Evolutionary conservation across 2,329 filamentous ascomycete genomes (phyloP).

Genomic region (Fusarium sp.): DNA sequence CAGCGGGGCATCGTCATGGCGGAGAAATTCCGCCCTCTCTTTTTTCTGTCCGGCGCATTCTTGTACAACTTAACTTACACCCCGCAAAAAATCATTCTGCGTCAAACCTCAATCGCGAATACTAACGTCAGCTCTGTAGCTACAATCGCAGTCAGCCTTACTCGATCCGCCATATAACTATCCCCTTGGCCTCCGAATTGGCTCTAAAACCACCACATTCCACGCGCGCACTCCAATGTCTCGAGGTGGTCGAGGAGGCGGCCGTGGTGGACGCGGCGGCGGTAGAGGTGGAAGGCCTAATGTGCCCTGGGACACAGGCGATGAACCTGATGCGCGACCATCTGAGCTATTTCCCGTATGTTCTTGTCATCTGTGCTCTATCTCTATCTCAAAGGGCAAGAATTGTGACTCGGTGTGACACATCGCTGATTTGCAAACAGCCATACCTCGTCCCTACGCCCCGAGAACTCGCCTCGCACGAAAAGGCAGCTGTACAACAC

Average conservation of each 20-base stretch:
- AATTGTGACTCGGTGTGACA: not conserved
- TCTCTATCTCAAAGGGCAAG: not conserved
- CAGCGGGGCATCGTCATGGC: conserved; percentile 28
- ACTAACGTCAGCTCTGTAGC: not conserved
- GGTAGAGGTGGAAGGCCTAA: conserved; percentile 57
- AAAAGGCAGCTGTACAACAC: conserved; percentile 59
- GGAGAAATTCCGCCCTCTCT: conserved; percentile 33
- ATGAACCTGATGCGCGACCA: conserved; percentile 65
- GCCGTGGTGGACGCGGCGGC: conserved; percentile 60
- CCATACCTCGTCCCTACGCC: conserved; percentile 60
- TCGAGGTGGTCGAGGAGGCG: conserved; percentile 62
- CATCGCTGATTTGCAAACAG: conserved; percentile 45
- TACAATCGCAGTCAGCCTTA: not conserved
- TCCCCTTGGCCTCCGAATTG: not conserved
- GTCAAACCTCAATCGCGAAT: conserved; percentile 23
- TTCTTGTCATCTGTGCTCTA: not conserved
- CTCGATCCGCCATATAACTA: not conserved
- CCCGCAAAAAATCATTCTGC: conserved; percentile 39
- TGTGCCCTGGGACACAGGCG: conserved; percentile 62
- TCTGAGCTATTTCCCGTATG: conserved; percentile 68
- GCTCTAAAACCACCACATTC: not conserved
- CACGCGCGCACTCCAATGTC: conserved; percentile 53
- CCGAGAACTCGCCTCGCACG: conserved; percentile 54
- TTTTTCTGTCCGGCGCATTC: conserved; percentile 18
- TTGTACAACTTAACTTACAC: conserved; percentile 15